These are phyloP conservation scores for Apium graveolens DNA, from an alignment of 129 eudicot species.

Conservation along the genomic window DNA sequence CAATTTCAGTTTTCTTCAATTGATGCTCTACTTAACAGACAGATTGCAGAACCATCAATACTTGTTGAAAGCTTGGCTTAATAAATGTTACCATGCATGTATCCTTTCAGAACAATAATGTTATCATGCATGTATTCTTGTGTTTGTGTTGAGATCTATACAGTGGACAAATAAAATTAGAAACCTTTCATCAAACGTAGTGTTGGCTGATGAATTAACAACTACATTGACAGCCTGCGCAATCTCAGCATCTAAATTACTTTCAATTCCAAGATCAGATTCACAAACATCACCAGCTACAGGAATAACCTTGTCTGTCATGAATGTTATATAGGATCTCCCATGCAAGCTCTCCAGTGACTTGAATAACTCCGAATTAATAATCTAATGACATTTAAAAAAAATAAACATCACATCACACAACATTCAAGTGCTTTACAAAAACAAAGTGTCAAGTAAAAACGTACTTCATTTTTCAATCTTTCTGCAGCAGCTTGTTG, in stretches of 20 bases:
- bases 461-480: slow-evolving; percentile 21
- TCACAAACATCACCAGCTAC: slow-evolving; percentile 28
- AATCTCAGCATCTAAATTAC: neutral
- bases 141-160: no score
- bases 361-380: slow-evolving; percentile 17
- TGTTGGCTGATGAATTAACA: slow-evolving; percentile 27
- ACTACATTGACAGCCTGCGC: slow-evolving; percentile 21
- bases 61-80: no score
- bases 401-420: neutral
- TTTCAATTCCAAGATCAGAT: slow-evolving; percentile 20
- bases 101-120: no score
- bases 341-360: slow-evolving; percentile 21
- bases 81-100: no score
- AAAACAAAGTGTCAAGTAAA: neutral
- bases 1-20: no score
- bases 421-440: neutral
- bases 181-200: slow-evolving; percentile 34
- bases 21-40: no score
- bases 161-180: no score
- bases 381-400: slow-evolving; percentile 15
- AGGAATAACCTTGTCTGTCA: slow-evolving; percentile 22
- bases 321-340: slow-evolving; percentile 15
- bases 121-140: no score
- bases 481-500: slow-evolving; percentile 22
- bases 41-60: no score